phyloP scores from a whole-genome alignment of 1,284 basidiomycete species.

The Amylostereum chailletii region DNA sequence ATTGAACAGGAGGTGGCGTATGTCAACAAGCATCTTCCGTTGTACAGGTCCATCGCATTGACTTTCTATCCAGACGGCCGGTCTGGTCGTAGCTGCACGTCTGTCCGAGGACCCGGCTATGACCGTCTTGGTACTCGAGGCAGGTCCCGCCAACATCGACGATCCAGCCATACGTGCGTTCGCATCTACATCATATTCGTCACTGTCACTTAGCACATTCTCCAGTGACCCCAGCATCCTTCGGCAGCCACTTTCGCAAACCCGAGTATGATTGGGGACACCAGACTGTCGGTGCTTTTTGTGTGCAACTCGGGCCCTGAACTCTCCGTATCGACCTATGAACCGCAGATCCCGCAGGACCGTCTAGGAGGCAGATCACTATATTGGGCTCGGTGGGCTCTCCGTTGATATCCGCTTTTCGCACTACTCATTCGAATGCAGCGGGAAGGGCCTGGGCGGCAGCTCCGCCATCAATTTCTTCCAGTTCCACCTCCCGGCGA shows the following conservation, averaged over 20 bases:
- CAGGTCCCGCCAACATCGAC: constrained; percentile 10
- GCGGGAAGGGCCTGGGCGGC: constrained; percentile 20
- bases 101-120: constrained; percentile 14
- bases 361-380: constrained; percentile 4
- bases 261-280: constrained; percentile 21
- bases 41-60: neutral
- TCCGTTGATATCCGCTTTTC: neutral
- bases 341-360: constrained; percentile 7
- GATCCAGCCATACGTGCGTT: constrained; percentile 6
- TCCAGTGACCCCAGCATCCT: neutral
- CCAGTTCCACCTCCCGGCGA: constrained; percentile 15
- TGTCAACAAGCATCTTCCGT: neutral
- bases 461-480: constrained; percentile 17
- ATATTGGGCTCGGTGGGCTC: constrained; percentile 10
- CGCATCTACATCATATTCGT: neutral
- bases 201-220: neutral
- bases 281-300: constrained; percentile 14
- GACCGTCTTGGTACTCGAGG: constrained; percentile 19
- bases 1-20: neutral
- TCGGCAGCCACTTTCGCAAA: constrained; percentile 11
- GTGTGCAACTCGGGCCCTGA: neutral
- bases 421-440: neutral
- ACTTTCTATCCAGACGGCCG: constrained; percentile 12
- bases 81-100: constrained; percentile 17
- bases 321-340: neutral